Base-by-base conservation (phyloP, 2,329 filamentous ascomycete species). In the Xenoacremonium recifei region DNA sequence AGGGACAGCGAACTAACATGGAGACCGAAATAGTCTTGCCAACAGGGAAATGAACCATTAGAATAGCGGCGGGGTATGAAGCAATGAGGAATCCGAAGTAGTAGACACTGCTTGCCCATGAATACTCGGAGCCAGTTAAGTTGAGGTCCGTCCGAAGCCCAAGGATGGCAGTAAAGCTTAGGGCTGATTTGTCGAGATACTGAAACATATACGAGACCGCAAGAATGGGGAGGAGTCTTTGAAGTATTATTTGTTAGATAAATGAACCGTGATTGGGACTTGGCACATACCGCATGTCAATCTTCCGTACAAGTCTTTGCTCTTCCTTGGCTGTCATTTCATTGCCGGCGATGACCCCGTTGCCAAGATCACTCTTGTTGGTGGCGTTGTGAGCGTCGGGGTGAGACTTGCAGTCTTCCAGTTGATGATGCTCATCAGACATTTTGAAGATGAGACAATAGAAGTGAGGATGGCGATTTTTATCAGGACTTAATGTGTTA, bases 181-280 rank as follows among this genome's bases (percentile, higher is more conserved):
- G 61, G 0, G 72, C 73, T 0, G 75, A 76, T 57, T 84, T 83
- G 62, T 84, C 80, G 2, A 80, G 65, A 48, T 76, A 83, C 46
- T 83, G 79, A 5, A 82, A 62, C n/a, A 76, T 71, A 53, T 83
- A 83, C 1, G 69, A 76, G 53, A 50, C 68, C 41, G 63, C 77
- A 67, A 75, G 70, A 44, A 72, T 45, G 4, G 71, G 80, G 60
- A 83, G 71, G 21, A 80, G 49, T 61, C 71, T 72, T 21, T 27
- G 11, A 16, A 12, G 19, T 48, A 9, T 13, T 12, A 15, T 21
- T 16, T 16, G 3, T 13, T 55, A 46, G 0, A 78, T 79, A 72
- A 16, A 16, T 6, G 10, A 31, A 4, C 15, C 4, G 9, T 11
- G 13, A 29, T 6, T 13, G n/a, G 4, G 11, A 82, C n/a, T 78